A percentile compares a stretch with the other conserved stretches of the same genome.
Evolutionary conservation across 305 asterid genomes (phyloP).

Genomic region (Fraxinus baroniana): DNA sequence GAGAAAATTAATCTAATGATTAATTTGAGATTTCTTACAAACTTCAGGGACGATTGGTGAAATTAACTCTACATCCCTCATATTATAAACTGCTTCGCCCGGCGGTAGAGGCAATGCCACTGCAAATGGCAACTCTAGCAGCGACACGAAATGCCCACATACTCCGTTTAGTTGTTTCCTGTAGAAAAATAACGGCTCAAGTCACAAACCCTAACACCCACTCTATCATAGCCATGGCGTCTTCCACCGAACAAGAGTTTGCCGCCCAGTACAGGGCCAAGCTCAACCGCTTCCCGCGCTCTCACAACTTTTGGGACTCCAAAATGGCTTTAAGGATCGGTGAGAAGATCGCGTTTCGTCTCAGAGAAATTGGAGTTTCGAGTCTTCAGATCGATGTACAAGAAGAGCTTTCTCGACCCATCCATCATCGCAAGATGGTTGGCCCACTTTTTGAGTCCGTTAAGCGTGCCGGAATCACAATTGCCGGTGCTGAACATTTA

Average conservation of each 20-base stretch:
- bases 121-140: slow-evolving; percentile 39
- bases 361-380: slow-evolving; percentile 46
- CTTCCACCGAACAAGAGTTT: slow-evolving; percentile 77
- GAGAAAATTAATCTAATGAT: too few relatives aligned
- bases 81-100: background rate
- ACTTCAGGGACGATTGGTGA: background rate
- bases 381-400: slow-evolving; percentile 50
- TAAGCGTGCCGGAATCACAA: slow-evolving; percentile 48
- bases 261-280: slow-evolving; percentile 47
- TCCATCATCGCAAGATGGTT: slow-evolving; percentile 56
- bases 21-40: background rate
- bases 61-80: background rate
- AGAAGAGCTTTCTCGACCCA: slow-evolving; percentile 57
- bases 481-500: slow-evolving; percentile 57
- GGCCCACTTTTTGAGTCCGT: slow-evolving; percentile 56
- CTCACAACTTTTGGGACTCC: slow-evolving; percentile 48
- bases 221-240: slow-evolving; percentile 71
- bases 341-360: slow-evolving; percentile 58
- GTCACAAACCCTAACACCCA: slow-evolving; percentile 46
- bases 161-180: slow-evolving; percentile 57
- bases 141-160: slow-evolving; percentile 33
- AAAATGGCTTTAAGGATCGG: slow-evolving; percentile 58
- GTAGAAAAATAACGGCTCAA: slow-evolving; percentile 75
- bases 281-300: slow-evolving; percentile 60
- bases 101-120: slow-evolving; percentile 3